Evolutionary conservation across 441 rosid genomes (phyloP).

Genomic region (Jatropha multifida): DNA sequence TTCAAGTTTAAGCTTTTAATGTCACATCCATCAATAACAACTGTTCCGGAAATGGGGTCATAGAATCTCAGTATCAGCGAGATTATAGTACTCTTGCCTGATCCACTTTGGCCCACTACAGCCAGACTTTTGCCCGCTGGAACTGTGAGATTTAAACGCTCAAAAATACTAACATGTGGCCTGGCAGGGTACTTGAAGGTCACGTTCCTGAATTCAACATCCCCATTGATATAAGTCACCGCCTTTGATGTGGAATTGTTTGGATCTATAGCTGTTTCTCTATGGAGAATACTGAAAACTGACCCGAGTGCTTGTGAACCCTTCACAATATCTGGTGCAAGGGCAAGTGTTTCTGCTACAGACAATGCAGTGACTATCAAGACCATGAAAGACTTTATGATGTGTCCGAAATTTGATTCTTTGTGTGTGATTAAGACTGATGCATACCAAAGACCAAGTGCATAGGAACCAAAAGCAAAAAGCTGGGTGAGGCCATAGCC

Average conservation of each 20-base stretch:
- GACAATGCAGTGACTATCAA: constrained; percentile 62
- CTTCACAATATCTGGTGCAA: constrained; percentile 80
- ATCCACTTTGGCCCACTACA: constrained; percentile 78
- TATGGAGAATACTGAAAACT: constrained; percentile 61
- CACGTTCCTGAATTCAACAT: constrained; percentile 56
- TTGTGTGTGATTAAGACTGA: constrained; percentile 55
- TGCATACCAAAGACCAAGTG: constrained; percentile 85
- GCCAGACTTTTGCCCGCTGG: constrained; percentile 66
- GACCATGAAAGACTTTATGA: constrained; percentile 73
- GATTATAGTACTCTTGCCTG: constrained; percentile 80
- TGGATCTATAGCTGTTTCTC: constrained; percentile 50
- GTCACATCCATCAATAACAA: constrained; percentile 60
- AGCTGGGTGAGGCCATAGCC: constrained; percentile 72
- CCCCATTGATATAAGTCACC: constrained; percentile 49
- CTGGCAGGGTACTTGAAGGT: constrained; percentile 67
- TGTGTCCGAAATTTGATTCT: constrained; percentile 49
- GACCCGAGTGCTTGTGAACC: constrained; percentile 77
- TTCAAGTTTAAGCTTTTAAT: constrained; percentile 61
- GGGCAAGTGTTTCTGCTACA: constrained; percentile 77
- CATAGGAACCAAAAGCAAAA: constrained; percentile 60
- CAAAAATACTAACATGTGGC: constrained; percentile 53
- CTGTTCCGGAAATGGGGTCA: constrained; percentile 51
- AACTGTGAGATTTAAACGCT: constrained; percentile 47
- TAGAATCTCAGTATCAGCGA: constrained; percentile 71
- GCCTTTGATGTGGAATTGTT: constrained; percentile 37